phyloP scores from a whole-genome alignment of 257 asterid genomes.

The Nicotiana sylvestris region DNA sequence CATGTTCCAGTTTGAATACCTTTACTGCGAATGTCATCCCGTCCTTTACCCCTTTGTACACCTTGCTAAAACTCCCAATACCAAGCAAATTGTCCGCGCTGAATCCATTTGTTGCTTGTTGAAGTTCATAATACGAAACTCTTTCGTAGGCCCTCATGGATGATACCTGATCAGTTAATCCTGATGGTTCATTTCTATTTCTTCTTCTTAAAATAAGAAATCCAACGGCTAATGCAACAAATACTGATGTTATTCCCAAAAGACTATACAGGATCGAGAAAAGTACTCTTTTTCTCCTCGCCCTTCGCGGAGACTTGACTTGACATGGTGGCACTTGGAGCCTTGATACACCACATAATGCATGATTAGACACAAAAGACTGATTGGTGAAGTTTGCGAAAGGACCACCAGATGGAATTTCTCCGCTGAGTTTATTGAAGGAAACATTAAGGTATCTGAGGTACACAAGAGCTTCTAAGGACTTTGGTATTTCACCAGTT shows the following conservation, averaged over 20 bases:
- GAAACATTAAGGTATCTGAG: conserved; percentile 15
- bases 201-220: neutral
- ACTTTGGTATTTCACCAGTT: conserved; percentile 20
- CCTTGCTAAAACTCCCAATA: conserved; percentile 18
- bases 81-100: conserved; percentile 9
- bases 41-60: conserved; percentile 11
- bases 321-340: conserved; percentile 16
- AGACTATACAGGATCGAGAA: neutral
- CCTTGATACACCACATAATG: conserved; percentile 17
- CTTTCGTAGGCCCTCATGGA: neutral
- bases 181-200: neutral
- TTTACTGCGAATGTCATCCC: conserved; percentile 14
- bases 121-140: conserved; percentile 15
- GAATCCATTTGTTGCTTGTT: neutral
- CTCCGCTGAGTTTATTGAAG: conserved; percentile 17
- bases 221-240: neutral
- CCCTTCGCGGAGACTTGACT: neutral
- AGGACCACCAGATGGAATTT: conserved; percentile 22
- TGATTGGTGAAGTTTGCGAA: conserved; percentile 15
- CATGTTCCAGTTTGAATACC: conserved; percentile 21
- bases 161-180: neutral
- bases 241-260: neutral
- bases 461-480: conserved; percentile 12
- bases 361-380: conserved; percentile 20
- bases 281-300: neutral